Evolutionary conservation across 768 basidiomycete species (phyloP).

Genomic region (Xerocomellus dryophilus): DNA sequence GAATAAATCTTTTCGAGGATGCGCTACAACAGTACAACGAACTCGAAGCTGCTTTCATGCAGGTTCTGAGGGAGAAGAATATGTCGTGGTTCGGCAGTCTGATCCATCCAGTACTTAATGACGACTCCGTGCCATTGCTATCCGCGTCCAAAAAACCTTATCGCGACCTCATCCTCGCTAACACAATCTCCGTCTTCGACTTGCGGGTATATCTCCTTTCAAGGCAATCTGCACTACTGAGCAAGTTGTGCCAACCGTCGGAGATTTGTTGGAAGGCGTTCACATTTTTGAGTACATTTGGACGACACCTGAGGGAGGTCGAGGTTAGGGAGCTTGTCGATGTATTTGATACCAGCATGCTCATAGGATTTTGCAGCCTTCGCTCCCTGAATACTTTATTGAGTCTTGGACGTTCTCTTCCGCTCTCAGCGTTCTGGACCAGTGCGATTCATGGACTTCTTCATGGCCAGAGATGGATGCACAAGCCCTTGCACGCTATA

Average conservation of each 20-base stretch:
- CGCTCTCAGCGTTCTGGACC: constrained; percentile 76
- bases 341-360: constrained; percentile 6
- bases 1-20: constrained; percentile 86
- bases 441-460: constrained; percentile 72
- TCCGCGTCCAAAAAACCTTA: constrained; percentile 80
- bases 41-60: constrained; percentile 80
- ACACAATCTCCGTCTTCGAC: constrained; percentile 91
- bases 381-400: constrained; percentile 68
- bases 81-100: constrained; percentile 91
- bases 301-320: constrained; percentile 67
- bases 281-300: constrained; percentile 75
- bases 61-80: constrained; percentile 72
- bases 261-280: constrained; percentile 72
- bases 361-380: constrained; percentile 37
- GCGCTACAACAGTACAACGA: constrained; percentile 88
- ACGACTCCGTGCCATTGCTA: constrained; percentile 82
- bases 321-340: constrained; percentile 48
- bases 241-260: constrained; percentile 59
- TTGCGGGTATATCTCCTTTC: constrained; percentile 88
- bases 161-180: constrained; percentile 82
- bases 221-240: constrained; percentile 76
- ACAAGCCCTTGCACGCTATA: constrained; percentile 47
- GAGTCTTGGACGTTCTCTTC: constrained; percentile 95
- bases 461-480: constrained; percentile 44
- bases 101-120: constrained; percentile 63